Evolutionary conservation across 2,329 filamentous ascomycete genomes (phyloP).

Genomic region (Cercospora sp.): DNA sequence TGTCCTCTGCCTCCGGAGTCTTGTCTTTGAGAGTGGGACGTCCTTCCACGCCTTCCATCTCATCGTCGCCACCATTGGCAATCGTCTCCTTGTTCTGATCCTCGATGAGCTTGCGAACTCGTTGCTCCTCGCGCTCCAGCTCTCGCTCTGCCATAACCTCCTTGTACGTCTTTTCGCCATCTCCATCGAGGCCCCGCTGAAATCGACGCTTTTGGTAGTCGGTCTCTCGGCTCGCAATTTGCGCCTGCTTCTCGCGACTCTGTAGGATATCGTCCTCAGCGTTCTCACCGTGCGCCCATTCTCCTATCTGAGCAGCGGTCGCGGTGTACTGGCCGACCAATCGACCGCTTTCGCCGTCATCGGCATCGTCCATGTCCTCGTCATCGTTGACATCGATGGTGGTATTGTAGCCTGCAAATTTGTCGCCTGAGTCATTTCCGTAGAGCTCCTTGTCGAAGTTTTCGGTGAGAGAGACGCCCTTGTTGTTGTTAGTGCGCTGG

Average conservation of each 20-base stretch:
- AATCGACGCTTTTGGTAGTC: conserved; percentile 97
- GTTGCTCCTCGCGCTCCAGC: conserved; percentile 88
- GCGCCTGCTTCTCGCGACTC: conserved; percentile 81
- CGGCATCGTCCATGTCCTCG: conserved; percentile 72
- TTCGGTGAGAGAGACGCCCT: conserved; percentile 89
- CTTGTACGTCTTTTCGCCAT: conserved; percentile 75
- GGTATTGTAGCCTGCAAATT: conserved; percentile 86
- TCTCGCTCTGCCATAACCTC: conserved; percentile 90
- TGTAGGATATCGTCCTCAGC: conserved; percentile 90
- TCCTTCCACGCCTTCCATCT: conserved; percentile 62
- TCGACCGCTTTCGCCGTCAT: conserved; percentile 61
- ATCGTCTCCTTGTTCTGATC: conserved; percentile 68
- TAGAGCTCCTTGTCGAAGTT: conserved; percentile 87
- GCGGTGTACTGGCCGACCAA: conserved; percentile 96
- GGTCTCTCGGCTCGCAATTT: conserved; percentile 89
- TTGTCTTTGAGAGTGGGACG: conserved; percentile 70
- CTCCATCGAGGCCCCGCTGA: conserved; percentile 75
- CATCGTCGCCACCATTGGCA: conserved; percentile 69
- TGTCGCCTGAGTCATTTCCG: conserved; percentile 71
- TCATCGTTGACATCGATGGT: conserved; percentile 79
- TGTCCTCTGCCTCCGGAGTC: conserved; percentile 29
- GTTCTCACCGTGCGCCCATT: conserved; percentile 85
- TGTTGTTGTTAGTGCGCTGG: conserved; percentile 77
- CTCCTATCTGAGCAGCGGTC: conserved; percentile 85
- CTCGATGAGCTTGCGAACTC: conserved; percentile 76